Evolutionary conservation across 306 rosid genomes (phyloP).

Genomic region (Acacia melanoxylon): DNA sequence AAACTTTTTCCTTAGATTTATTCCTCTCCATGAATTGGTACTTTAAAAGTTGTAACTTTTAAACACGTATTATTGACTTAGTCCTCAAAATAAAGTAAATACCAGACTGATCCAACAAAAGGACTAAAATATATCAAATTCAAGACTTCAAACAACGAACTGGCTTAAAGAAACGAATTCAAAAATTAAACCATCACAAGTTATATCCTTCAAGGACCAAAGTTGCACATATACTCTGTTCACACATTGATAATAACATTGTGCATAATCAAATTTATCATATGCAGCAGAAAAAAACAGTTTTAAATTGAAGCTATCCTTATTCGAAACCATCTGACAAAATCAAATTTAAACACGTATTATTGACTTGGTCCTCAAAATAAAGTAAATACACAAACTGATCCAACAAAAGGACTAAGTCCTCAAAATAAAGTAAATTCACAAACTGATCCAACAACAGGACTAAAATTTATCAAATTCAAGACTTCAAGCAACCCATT

Average conservation of each 20-base stretch:
- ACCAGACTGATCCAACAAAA: not conserved
- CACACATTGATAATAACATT: not conserved
- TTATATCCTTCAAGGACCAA: not conserved
- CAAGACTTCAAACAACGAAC: not conserved
- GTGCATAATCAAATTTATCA: not conserved
- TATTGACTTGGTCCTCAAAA: too few relatives aligned
- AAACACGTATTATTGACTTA: not conserved
- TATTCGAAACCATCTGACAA: not conserved
- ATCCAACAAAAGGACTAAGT: not conserved
- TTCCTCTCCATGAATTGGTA: not conserved
- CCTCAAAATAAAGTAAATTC: not conserved
- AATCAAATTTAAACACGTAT: too few relatives aligned
- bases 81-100: not conserved
- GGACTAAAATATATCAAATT: not conserved
- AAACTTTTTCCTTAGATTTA: not conserved
- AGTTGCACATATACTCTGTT: not conserved
- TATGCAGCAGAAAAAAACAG: not conserved
- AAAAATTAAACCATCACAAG: not conserved
- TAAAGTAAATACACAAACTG: too few relatives aligned
- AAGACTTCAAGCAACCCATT: not conserved
- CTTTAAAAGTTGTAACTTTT: not conserved
- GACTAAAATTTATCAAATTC: not conserved
- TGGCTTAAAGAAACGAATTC: not conserved
- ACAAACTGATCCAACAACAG: not conserved
- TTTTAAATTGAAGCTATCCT: not conserved